Percentiles rank a stretch among this genome's conserved stretches.
phyloP scores from a whole-genome alignment of 805 yeast genomes.

The Candida mattraensis region DNA sequence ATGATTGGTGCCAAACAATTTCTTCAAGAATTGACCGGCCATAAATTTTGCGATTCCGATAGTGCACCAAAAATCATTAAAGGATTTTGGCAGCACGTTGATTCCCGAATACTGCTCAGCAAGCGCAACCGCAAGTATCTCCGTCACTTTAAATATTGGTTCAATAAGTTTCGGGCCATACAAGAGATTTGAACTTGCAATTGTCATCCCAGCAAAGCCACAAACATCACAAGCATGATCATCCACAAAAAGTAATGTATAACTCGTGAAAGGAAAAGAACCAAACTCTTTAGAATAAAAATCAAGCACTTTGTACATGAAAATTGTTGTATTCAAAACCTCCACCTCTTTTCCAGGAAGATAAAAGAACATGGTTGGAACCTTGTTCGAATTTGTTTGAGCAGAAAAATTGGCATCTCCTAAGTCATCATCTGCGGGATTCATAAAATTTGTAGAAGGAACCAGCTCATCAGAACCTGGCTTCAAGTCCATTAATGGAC shows the following conservation, averaged over 20 bases:
- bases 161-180: conserved; percentile 78
- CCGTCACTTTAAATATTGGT: conserved; percentile 71
- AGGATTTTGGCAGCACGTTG: conserved; percentile 76
- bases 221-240: conserved; percentile 48
- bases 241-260: conserved; percentile 71
- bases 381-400: conserved; percentile 34
- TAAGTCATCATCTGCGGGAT: conserved; percentile 32
- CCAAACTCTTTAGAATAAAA: conserved; percentile 86
- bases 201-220: conserved; percentile 74
- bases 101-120: conserved; percentile 94
- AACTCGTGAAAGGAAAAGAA: conserved; percentile 86
- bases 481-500: conserved; percentile 50
- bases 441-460: conserved; percentile 30
- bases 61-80: conserved; percentile 87
- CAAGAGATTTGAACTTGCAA: conserved; percentile 58
- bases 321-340: conserved; percentile 71
- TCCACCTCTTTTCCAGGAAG: conserved; percentile 56
- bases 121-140: conserved; percentile 62
- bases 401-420: conserved; percentile 25
- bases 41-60: conserved; percentile 82
- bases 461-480: conserved; percentile 28
- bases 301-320: conserved; percentile 76
- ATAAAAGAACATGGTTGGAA: conserved; percentile 62
- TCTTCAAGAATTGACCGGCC: conserved; percentile 68
- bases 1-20: conserved; percentile 81